Conservation (phyloP, 2,329 filamentous ascomycete genomes). For the Akanthomyces uredinophilus region DNA sequence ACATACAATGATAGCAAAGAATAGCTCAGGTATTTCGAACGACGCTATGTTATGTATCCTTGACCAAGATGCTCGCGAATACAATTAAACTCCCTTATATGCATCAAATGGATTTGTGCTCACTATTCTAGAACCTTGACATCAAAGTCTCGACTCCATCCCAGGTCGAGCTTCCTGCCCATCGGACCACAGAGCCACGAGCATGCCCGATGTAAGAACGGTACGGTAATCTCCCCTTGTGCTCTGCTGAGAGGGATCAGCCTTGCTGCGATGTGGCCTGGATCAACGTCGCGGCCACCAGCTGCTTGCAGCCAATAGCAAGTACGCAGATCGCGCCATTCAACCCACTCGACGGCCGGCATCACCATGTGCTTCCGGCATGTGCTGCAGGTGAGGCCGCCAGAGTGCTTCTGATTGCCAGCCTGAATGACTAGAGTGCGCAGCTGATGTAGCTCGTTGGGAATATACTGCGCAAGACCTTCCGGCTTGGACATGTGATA, state of each 20-base stretch:
- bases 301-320: constrained; percentile 16
- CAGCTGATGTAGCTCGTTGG: constrained; percentile 37
- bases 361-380: constrained; percentile 46
- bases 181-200: constrained; percentile 44
- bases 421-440: constrained; percentile 36
- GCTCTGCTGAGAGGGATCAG: constrained; percentile 25
- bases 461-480: constrained; percentile 39
- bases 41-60: background rate
- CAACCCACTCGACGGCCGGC: constrained; percentile 55
- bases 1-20: background rate
- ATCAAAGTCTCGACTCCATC: constrained; percentile 11
- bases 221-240: constrained; percentile 35
- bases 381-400: constrained; percentile 46
- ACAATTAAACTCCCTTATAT: background rate
- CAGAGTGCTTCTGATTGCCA: constrained; percentile 38
- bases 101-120: background rate
- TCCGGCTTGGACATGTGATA: constrained; percentile 37
- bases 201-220: constrained; percentile 44
- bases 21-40: background rate
- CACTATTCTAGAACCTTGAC: background rate
- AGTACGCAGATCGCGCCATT: constrained; percentile 48
- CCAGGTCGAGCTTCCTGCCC: constrained; percentile 26
- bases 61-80: background rate
- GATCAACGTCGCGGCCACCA: constrained; percentile 2
- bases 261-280: constrained; percentile 16